These are phyloP conservation scores for Paecilomyces sp. DNA, from an alignment of 2,329 filamentous ascomycete genomes.

Conservation along the genomic window DNA sequence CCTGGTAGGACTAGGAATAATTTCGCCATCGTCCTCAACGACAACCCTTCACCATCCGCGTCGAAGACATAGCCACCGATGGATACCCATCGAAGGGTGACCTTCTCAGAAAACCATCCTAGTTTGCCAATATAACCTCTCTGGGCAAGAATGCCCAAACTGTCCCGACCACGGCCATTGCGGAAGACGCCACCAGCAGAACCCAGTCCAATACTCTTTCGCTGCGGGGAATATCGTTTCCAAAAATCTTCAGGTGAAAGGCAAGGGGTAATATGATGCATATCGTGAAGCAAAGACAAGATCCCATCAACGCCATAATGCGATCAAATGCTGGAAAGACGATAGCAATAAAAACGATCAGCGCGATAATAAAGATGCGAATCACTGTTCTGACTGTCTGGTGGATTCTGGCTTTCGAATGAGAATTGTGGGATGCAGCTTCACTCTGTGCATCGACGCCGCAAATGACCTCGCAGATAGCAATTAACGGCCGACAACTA, in stretches of 20 bases:
- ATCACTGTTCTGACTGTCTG: conserved; percentile 54
- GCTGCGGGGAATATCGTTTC: conserved; percentile 55
- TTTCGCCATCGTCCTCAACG: conserved; percentile 66
- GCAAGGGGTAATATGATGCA: conserved; percentile 84
- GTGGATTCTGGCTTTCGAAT: conserved; percentile 42
- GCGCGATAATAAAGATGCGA: conserved; percentile 58
- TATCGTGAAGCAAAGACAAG: conserved; percentile 84
- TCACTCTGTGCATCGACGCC: conserved; percentile 57
- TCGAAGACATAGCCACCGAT: conserved; percentile 5
- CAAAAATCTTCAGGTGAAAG: conserved; percentile 88
- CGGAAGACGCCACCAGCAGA: conserved; percentile 61
- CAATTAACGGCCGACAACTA: conserved; percentile 74
- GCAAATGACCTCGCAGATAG: conserved; percentile 72
- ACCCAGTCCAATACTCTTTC: conserved; percentile 63
- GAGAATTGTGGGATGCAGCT: conserved; percentile 16
- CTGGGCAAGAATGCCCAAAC: conserved; percentile 84
- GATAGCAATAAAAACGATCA: conserved; percentile 70
- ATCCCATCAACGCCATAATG: conserved; percentile 87
- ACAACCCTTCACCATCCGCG: background rate
- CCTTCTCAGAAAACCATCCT: conserved; percentile 4
- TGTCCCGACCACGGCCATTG: conserved; percentile 70
- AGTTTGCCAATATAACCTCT: conserved; percentile 54
- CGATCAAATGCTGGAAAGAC: conserved; percentile 74
- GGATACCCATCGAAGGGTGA: background rate
- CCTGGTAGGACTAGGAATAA: conserved; percentile 77